Percentiles rank a stretch among this genome's conserved stretches.
Conservation (phyloP, 2,329 filamentous ascomycete species). For the Colletotrichum truncatum region DNA sequence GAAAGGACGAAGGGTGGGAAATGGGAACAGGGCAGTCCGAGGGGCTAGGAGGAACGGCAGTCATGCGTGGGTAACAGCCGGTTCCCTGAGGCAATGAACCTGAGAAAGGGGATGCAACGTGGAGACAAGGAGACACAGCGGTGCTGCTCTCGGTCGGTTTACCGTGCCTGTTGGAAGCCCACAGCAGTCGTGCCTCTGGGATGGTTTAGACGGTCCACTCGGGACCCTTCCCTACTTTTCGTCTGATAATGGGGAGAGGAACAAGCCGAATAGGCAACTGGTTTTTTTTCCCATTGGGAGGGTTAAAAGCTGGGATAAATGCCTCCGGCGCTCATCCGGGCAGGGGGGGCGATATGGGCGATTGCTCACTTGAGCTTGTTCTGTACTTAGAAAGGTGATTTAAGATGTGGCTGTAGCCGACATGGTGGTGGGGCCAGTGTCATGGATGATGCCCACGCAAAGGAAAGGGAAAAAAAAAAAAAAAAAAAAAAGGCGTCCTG, state of each 20-base stretch:
- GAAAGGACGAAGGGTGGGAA: neutral
- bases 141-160: neutral
- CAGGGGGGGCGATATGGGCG: constrained; percentile 9
- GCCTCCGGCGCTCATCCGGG: constrained; percentile 27
- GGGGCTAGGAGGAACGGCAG: constrained; percentile 9
- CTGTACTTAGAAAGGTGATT: neutral
- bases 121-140: constrained; percentile 1
- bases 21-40: constrained; percentile 6
- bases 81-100: constrained; percentile 15
- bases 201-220: neutral
- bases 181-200: neutral
- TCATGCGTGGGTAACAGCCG: constrained; percentile 17
- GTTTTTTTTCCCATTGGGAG: constrained; percentile 4
- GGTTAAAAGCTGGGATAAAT: constrained; percentile 9
- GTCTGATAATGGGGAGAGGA: neutral
- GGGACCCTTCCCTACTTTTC: neutral
- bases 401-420: constrained; percentile 27
- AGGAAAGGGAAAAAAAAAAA: no score
- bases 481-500: neutral
- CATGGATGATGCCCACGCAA: constrained; percentile 12
- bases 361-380: constrained; percentile 1
- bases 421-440: constrained; percentile 16
- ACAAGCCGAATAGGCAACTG: neutral
- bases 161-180: neutral
- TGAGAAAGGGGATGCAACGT: constrained; percentile 28